phyloP scores from a whole-genome alignment of 495 filamentous ascomycete species.

The Pyronema omphalodes region DNA sequence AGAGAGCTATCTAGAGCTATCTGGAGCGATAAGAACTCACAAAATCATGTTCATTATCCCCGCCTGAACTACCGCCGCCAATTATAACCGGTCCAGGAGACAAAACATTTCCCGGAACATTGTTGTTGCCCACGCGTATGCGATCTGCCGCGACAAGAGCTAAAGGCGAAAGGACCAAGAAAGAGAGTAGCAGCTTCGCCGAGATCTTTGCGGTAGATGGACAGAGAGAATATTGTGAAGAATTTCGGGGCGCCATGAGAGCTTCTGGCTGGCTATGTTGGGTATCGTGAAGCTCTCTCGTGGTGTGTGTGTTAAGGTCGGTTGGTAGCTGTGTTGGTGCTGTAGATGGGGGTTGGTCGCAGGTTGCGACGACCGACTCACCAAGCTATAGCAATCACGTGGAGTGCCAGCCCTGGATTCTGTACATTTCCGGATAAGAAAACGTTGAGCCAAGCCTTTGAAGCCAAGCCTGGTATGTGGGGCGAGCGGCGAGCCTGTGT shows the following conservation, averaged over 20 bases:
- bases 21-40: not conserved
- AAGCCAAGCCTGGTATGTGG: too few relatives aligned
- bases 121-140: not conserved
- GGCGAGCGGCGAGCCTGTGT: too few relatives aligned
- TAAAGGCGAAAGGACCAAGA: slow-evolving; percentile 1
- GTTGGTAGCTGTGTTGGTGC: too few relatives aligned
- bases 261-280: too few relatives aligned
- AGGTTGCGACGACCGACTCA: too few relatives aligned
- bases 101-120: not conserved
- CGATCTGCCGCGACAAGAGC: not conserved
- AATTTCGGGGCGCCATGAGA: slow-evolving; percentile 2
- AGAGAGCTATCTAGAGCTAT: not conserved
- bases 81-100: slow-evolving; percentile 1
- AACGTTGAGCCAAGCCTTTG: too few relatives aligned
- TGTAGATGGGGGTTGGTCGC: too few relatives aligned
- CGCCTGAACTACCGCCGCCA: not conserved
- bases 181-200: slow-evolving; percentile 4
- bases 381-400: too few relatives aligned
- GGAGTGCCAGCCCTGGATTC: too few relatives aligned
- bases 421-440: too few relatives aligned
- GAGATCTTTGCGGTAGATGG: not conserved
- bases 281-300: too few relatives aligned
- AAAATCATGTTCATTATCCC: slow-evolving; percentile 1
- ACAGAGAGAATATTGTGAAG: not conserved
- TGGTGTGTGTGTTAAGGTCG: too few relatives aligned